A percentile compares a stretch with the other conserved stretches of the same genome.
Conservation (phyloP, 371 early-diverging fungal species). For the Actinomucor elegans region DNA sequence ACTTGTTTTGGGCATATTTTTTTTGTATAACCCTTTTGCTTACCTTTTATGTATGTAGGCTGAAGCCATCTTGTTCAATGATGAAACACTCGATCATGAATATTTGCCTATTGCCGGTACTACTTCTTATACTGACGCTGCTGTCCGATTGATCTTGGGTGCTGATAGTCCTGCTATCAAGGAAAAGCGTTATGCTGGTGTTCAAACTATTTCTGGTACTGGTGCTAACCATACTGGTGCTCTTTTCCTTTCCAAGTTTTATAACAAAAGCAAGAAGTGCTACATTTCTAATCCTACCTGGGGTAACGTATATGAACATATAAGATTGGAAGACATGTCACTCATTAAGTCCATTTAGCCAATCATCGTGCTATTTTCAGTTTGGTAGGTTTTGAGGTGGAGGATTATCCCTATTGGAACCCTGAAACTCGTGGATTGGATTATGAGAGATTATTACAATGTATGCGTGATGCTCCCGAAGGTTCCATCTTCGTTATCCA, state of each 20-base stretch:
- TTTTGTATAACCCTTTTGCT: neutral
- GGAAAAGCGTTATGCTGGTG: constrained; percentile 72
- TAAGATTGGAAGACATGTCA: neutral
- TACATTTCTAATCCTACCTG: constrained; percentile 96
- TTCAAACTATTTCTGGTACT: constrained; percentile 96
- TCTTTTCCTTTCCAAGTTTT: constrained; percentile 75
- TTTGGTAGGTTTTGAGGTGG: constrained; percentile 79
- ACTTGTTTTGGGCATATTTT: neutral
- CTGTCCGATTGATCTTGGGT: constrained; percentile 84
- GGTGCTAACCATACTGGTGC: constrained; percentile 91
- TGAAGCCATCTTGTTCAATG: constrained; percentile 70
- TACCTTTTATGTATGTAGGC: constrained; percentile 60
- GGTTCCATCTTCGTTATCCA: constrained; percentile 84
- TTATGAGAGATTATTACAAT: constrained; percentile 71
- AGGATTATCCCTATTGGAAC: constrained; percentile 91
- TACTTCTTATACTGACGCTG: constrained; percentile 72
- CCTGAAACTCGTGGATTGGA: constrained; percentile 75
- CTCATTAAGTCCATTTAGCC: constrained; percentile 35
- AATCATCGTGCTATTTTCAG: constrained; percentile 90
- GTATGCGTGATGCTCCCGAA: constrained; percentile 69
- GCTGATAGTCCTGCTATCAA: constrained; percentile 72
- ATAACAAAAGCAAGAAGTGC: constrained; percentile 64
- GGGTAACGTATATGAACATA: constrained; percentile 58
- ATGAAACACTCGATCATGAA: constrained; percentile 86
- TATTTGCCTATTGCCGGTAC: constrained; percentile 90